Conservation (phyloP, 1,284 basidiomycete species). For the Cryptococcus sp. region DNA sequence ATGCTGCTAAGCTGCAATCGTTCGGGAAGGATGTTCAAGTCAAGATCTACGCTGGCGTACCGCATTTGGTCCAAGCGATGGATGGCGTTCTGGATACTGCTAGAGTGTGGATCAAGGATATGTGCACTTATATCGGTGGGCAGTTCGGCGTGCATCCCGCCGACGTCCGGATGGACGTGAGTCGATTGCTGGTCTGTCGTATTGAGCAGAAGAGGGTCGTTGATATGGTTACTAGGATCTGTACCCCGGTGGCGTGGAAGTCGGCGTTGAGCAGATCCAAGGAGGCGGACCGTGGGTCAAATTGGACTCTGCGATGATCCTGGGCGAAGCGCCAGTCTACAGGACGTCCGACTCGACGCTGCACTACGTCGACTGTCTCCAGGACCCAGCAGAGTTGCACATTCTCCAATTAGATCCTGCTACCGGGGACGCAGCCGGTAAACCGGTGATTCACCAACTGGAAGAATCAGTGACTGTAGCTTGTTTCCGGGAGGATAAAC, state of each 20-base stretch:
- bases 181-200: background rate
- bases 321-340: slow-evolving; percentile 23
- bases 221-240: slow-evolving; percentile 7
- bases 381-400: slow-evolving; percentile 23
- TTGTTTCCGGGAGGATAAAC: slow-evolving; percentile 22
- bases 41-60: slow-evolving; percentile 37
- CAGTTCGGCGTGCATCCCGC: slow-evolving; percentile 19
- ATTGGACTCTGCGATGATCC: slow-evolving; percentile 16
- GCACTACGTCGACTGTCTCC: slow-evolving; percentile 26
- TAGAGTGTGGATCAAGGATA: slow-evolving; percentile 17
- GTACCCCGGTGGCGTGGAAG: slow-evolving; percentile 14
- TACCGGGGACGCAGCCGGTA: slow-evolving; percentile 12
- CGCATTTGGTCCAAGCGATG: slow-evolving; percentile 23
- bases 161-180: slow-evolving; percentile 19
- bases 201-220: too few relatives aligned
- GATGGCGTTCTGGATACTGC: slow-evolving; percentile 18
- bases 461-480: slow-evolving; percentile 24
- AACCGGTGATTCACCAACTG: slow-evolving; percentile 14
- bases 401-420: slow-evolving; percentile 16
- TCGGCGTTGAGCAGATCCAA: slow-evolving; percentile 14
- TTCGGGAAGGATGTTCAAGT: slow-evolving; percentile 62
- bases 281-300: slow-evolving; percentile 20
- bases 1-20: slow-evolving; percentile 63
- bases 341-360: slow-evolving; percentile 18
- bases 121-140: slow-evolving; percentile 19